Evolutionary conservation across 208 protist genomes (phyloP), one percentile per base, ranked within the genome.

Genomic region (Crithidia bombi): DNA sequence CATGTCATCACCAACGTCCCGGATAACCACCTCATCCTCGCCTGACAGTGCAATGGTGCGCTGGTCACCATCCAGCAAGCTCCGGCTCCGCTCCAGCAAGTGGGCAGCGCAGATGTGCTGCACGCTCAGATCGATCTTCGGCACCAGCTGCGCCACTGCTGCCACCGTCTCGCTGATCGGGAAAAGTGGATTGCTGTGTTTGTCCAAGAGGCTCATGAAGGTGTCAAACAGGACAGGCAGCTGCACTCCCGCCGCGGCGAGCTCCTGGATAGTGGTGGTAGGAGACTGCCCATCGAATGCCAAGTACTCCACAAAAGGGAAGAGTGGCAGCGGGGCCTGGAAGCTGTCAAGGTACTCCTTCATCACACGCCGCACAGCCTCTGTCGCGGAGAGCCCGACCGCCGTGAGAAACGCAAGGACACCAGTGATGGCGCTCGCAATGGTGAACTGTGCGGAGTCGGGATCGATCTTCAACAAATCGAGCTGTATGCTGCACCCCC

Each of bases 401-500:
- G 75, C 82, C n/a, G 81, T 78, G 25, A 96, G 62, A 47, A 89
- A 87, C 25, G 80, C 75, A 21, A 96, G 65, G 25, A 87, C 81
- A 17, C 71, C 74, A 5, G 75, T 58, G 47, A 91, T 47, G 12
- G 81, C 82, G 30, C 78, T 74, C 12, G 75, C 46, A 15, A 87
- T 85, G 32, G 85, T 66, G 33, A 68, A 58, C 61, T 82, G 77
- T 1, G 81, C 70, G 1, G 83, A 65, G 54, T 89, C 83, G 1
- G 79, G 52, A 72, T 92, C 79, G 6, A 91, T 85, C 74, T 91
- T 90, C 26, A 96, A 69, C 19, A 96, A 56, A 59, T 96, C 88
- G n/a, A 96, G 68, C 83, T 96, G 82, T 6, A 93, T 73, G 61
- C 79, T 90, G 43, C 82, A 85, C 32, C 91, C 91, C 55, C 91